Percentiles rank a stretch among this genome's conserved stretches.
Conservation (phyloP, 2,329 filamentous ascomycete genomes). For the Claviceps purpurea region DNA sequence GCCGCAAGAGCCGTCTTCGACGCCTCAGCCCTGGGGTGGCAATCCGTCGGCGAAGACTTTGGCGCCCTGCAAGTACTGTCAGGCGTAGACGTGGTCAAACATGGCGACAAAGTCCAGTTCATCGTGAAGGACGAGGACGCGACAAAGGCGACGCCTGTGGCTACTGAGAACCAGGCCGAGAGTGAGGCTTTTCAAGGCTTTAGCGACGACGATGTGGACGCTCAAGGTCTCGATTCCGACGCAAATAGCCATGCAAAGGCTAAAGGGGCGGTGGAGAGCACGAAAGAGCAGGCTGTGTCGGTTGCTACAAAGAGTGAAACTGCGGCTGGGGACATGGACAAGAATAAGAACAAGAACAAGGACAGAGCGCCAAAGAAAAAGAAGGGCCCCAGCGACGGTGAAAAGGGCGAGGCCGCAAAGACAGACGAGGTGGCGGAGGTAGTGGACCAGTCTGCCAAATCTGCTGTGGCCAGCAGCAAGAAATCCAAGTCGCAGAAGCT, state of each 20-base stretch:
- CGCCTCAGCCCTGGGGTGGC: slow-evolving; percentile 40
- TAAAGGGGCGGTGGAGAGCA: slow-evolving; percentile 16
- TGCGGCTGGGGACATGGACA: not conserved
- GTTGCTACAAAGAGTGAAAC: not conserved
- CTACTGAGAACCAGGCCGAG: slow-evolving; percentile 17
- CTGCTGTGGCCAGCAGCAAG: slow-evolving; percentile 4
- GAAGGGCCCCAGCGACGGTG: not conserved
- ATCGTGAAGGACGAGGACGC: slow-evolving; percentile 23
- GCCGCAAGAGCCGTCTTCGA: slow-evolving; percentile 21
- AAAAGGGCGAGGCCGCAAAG: slow-evolving; percentile 5
- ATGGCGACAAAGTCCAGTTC: slow-evolving; percentile 46
- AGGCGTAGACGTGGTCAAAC: slow-evolving; percentile 69
- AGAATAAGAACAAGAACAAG: not conserved
- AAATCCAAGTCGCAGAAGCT: slow-evolving; percentile 17
- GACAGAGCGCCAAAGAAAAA: not conserved
- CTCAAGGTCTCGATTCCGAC: slow-evolving; percentile 18
- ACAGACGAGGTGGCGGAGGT: slow-evolving; percentile 13
- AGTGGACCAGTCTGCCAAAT: slow-evolving; percentile 4
- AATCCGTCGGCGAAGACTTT: slow-evolving; percentile 84
- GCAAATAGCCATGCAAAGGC: slow-evolving; percentile 18
- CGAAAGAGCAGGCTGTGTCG: not conserved
- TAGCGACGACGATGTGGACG: slow-evolving; percentile 31
- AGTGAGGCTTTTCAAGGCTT: slow-evolving; percentile 54
- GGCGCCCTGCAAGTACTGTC: slow-evolving; percentile 86
- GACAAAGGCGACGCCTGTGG: slow-evolving; percentile 7